These are phyloP conservation scores for Acanthochlamys bracteata DNA, from an alignment of 106 monocot genomes.

Conservation along the genomic window DNA sequence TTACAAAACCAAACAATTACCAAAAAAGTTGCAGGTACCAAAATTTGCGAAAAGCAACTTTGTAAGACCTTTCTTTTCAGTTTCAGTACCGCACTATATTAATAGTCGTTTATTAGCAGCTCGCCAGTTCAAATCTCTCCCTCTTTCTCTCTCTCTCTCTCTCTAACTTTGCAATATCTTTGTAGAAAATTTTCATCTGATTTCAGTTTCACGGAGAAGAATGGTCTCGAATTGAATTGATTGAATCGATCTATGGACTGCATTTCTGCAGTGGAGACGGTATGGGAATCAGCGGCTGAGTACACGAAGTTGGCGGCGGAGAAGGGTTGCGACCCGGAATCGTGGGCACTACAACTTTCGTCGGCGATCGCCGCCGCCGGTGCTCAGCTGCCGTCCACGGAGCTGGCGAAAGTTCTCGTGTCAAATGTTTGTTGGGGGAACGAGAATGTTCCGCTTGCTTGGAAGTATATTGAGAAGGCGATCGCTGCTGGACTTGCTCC, in stretches of 20 bases:
- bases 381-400: constrained; percentile 21
- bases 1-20: no score
- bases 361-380: constrained; percentile 10
- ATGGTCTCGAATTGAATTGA: no score
- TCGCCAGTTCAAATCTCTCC: no score
- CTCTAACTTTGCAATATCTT: no score
- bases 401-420: constrained; percentile 26
- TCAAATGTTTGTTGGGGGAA: constrained; percentile 37
- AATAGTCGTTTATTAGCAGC: no score
- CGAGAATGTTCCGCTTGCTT: constrained; percentile 32
- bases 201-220: no score
- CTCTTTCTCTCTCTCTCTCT: no score
- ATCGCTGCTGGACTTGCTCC: constrained; percentile 49
- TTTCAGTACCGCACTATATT: no score
- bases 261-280: not conserved
- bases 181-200: no score
- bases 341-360: constrained; percentile 19
- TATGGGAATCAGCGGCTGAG: constrained; percentile 17
- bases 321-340: constrained; percentile 16
- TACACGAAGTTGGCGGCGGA: constrained; percentile 29
- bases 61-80: no score
- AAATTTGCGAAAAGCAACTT: no score
- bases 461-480: constrained; percentile 85
- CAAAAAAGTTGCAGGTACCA: no score
- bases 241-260: not conserved